These are phyloP conservation scores for Dissophora globulifera DNA, from an alignment of 192 early-diverging fungal species.

Conservation along the genomic window DNA sequence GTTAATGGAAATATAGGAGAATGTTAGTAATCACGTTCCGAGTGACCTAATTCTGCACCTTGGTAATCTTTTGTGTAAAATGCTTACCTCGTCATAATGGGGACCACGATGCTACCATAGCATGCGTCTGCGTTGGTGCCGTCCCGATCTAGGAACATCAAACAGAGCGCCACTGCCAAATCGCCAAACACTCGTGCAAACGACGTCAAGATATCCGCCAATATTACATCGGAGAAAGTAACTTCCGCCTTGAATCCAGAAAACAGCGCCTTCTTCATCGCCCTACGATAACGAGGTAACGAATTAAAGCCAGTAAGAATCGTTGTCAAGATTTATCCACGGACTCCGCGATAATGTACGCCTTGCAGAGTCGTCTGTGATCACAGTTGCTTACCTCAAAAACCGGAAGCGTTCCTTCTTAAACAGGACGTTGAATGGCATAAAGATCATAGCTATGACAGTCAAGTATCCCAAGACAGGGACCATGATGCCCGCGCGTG, in stretches of 20 bases:
- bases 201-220: constrained; percentile 96
- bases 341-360: too few species aligned
- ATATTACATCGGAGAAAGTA: constrained; percentile 81
- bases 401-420: constrained; percentile 65
- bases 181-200: constrained; percentile 93
- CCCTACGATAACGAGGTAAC: constrained; percentile 38
- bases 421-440: constrained; percentile 59
- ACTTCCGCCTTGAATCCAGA: constrained; percentile 64
- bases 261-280: constrained; percentile 60
- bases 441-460: constrained; percentile 53
- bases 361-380: not conserved
- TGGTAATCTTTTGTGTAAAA: not conserved
- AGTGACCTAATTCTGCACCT: constrained; percentile 1
- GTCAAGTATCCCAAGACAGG: constrained; percentile 60
- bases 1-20: constrained; percentile 2
- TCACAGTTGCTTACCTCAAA: constrained; percentile 52
- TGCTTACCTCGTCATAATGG: constrained; percentile 75
- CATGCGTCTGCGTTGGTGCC: constrained; percentile 50
- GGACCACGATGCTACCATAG: constrained; percentile 62
- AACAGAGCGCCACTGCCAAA: constrained; percentile 72
- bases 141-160: constrained; percentile 60
- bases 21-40: not conserved
- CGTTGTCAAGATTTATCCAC: too few species aligned
- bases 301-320: not conserved
- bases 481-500: constrained; percentile 49